Evolutionary conservation across 2,329 filamentous ascomycete species (phyloP), one percentile per base, ranked within the genome.

Genomic region (Blastomyces emzantsi): DNA sequence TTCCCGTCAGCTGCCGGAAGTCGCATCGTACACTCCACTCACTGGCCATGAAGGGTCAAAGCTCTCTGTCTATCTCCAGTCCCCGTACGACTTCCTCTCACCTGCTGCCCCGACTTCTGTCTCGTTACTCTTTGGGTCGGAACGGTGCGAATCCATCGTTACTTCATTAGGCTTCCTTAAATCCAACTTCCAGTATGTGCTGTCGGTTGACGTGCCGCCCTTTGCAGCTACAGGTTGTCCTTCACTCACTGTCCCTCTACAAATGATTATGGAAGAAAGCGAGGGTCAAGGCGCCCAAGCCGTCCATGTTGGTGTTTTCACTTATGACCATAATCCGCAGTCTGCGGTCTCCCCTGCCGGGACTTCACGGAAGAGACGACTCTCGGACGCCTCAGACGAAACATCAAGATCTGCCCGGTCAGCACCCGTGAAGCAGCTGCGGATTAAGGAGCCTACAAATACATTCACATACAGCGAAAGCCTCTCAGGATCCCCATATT

Each of bases 71-170:
- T 88, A 90, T 72, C 83, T 96, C 39, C 86, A 87, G 61, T 88
- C 89, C 54, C 83, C 87, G 65, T 90, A 90, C 77, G 88, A 96
- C 71, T 77, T 96, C 64, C 83, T 87, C 74, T 82, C 81, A 41
- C 82, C 81, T 64, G 82, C 79, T 70, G 79, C 72, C 54, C 71
- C 72, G 13, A 63, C 61, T 55, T 67, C 81, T 60, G 86, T 90
- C 70, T 87, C 79, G 67, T 76, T 96, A 62, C 83, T 87, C 57
- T 95, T 96, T 75, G 91, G 90, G n/a, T 82, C 83, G n/a, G 85
- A 89, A 70, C 87, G 87, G 74, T 88, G 87, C 74, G 81, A 85
- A 62, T 87, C 87, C 64, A 82, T 87, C 63, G 80, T 92, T 30
- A 82, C 84, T 56, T 87, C 87, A 72, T 73, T 80, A 78, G 79